Base-by-base conservation (phyloP, 768 basidiomycete genomes). In the Boletus subparvulus region DNA sequence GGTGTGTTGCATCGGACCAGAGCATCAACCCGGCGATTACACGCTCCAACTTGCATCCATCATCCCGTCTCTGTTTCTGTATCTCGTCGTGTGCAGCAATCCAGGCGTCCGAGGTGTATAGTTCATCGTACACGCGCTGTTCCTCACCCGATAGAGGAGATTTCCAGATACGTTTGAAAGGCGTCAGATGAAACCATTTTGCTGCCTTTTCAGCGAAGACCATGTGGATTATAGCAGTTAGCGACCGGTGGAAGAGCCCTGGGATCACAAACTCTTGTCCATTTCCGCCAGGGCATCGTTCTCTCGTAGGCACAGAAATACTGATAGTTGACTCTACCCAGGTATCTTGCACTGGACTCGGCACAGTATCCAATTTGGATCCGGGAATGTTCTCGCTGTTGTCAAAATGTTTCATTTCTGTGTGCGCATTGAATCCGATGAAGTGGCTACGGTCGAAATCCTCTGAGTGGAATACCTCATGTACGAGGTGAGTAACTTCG, bases 231-330 rank as follows among this genome's bases (percentile, higher is more conserved):
- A 69, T 47, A 0, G 39, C 35, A 1, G 56, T 62, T 4, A 74
- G 48, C 1, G 59, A 61, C 0, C 64, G 56, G 52, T 69, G 65
- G 10, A 59, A 56, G 12, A 77, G 52, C 1, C 72, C 74, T 14
- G 69, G 62, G 0, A 75, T 55, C 0, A 36, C 19, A 47, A 73
- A 71, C 0, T 9, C 57, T 16, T 3, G n/a, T 2, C 66, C 57
- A 6, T 63, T 62, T 2, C 65, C 56, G 11, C 17, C 28, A 1
- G 39, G 17, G 32, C 11, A 10, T 9, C 26, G 26, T 26, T 26
- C 26, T 26, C 26, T 26, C 26, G 26, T 26, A 26, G 26, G 26
- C 26, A 26, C 26, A 26, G 26, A 26, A 26, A 26, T 26, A 26
- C 26, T 26, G 26, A 26, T 26, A 26, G 26, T 26, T 4, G 26